A percentile compares a stretch with the other conserved stretches of the same genome.
These are phyloP conservation scores for Arthrinium phaeospermum DNA, from an alignment of 2,329 filamentous ascomycete species.

Conservation along the genomic window DNA sequence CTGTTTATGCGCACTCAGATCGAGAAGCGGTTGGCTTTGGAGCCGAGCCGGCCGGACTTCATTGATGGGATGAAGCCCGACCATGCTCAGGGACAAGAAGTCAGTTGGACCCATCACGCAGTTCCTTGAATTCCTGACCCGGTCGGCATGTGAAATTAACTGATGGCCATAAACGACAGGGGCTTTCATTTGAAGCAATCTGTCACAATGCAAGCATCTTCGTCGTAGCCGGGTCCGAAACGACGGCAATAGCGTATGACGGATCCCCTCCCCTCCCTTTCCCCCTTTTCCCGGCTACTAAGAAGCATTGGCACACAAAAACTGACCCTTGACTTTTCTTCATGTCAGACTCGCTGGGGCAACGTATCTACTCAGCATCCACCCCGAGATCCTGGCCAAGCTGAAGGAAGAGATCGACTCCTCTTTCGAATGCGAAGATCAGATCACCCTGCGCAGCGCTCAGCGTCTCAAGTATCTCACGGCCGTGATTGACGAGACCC, in stretches of 20 bases:
- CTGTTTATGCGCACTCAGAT: not conserved
- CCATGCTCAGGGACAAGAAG: not conserved
- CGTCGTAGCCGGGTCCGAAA: slow-evolving; percentile 17
- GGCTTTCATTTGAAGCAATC: not conserved
- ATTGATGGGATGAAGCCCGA: slow-evolving; percentile 15
- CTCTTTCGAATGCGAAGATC: not conserved
- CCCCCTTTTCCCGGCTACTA: not conserved
- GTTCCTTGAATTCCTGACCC: no score
- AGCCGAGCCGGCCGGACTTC: slow-evolving; percentile 15
- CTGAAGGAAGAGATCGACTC: slow-evolving; percentile 11
- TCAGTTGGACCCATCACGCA: no score
- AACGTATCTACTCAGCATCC: slow-evolving; percentile 3
- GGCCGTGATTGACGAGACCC: slow-evolving; percentile 5
- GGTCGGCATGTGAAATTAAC: no score
- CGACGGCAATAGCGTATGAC: slow-evolving; percentile 15
- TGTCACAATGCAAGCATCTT: slow-evolving; percentile 12
- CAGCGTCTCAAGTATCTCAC: slow-evolving; percentile 15
- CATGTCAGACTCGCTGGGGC: not conserved
- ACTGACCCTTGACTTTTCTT: not conserved
- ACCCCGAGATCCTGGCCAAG: slow-evolving; percentile 9
- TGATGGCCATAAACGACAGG: not conserved
- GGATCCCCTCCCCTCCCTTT: no score
- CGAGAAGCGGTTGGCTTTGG: slow-evolving; percentile 4
- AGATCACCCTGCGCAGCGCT: slow-evolving; percentile 13
- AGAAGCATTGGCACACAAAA: not conserved